Evolutionary conservation across 495 filamentous ascomycete species (phyloP).

Genomic region (Neurospora tetrasperma): DNA sequence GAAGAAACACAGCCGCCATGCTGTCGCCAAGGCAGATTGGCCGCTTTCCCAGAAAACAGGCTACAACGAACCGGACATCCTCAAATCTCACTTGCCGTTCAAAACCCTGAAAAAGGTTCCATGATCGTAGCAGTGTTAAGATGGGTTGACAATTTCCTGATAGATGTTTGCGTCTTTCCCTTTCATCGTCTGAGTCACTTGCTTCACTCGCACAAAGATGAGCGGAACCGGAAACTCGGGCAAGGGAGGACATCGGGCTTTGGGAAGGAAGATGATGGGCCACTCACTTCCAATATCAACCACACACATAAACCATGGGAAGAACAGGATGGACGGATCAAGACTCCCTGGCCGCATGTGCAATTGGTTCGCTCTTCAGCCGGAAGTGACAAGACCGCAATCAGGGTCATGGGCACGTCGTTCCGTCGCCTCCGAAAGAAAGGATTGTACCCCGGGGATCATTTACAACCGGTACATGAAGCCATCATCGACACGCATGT

Average conservation of each 20-base stretch:
- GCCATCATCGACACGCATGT: background rate
- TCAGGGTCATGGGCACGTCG: no score
- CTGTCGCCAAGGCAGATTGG: background rate
- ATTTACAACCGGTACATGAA: background rate
- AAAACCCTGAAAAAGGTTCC: background rate
- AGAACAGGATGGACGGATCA: background rate
- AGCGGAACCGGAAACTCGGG: background rate
- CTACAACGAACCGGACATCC: background rate
- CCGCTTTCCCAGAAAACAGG: background rate
- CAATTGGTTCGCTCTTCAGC: background rate
- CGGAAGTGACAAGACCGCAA: background rate
- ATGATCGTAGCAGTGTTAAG: background rate
- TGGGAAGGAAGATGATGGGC: background rate
- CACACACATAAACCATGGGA: background rate
- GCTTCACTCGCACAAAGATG: background rate
- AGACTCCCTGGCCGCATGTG: background rate
- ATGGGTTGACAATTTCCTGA: background rate
- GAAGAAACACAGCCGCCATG: background rate
- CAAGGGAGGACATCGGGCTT: background rate
- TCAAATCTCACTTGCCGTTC: background rate
- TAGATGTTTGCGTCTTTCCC: background rate
- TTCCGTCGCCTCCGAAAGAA: no score
- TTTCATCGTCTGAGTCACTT: background rate
- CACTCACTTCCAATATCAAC: background rate
- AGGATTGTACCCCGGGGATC: background rate